These are phyloP conservation scores for Magnusiomyces tetraspermus DNA, from an alignment of 1,139 yeast genomes.

Conservation along the genomic window DNA sequence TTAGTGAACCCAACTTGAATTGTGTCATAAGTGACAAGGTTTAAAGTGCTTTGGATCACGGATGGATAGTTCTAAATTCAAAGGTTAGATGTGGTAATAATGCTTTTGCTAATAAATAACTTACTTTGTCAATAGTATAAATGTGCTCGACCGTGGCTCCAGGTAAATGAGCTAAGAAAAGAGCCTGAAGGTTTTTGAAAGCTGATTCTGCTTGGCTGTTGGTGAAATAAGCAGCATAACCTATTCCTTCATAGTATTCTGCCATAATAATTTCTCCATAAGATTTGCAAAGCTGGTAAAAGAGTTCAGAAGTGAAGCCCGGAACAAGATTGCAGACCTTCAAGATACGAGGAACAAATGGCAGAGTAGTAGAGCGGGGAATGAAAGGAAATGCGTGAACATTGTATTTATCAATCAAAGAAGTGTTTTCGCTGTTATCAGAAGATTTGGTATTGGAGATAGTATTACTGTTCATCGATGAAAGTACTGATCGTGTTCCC, in stretches of 20 bases:
- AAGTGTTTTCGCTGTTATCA: background rate
- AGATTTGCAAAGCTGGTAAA: constrained; percentile 8
- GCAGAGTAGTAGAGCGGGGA: background rate
- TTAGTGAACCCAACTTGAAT: background rate
- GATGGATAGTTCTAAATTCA: background rate
- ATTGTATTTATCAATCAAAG: background rate
- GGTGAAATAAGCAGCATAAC: background rate
- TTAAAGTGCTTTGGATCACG: background rate
- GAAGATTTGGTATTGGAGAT: background rate
- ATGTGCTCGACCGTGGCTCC: background rate
- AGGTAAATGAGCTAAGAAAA: background rate
- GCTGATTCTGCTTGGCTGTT: background rate
- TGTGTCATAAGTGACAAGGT: background rate
- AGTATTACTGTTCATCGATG: too few species aligned
- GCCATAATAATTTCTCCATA: constrained; percentile 1
- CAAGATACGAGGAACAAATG: constrained; percentile 6
- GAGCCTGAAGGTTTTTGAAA: background rate
- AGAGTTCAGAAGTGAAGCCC: background rate
- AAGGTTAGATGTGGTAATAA: background rate
- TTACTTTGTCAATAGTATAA: background rate
- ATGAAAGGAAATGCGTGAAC: constrained; percentile 11
- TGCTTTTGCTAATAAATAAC: too few species aligned
- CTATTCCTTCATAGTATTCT: background rate
- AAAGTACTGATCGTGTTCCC: background rate
- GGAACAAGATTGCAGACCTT: constrained; percentile 3